Evolutionary conservation across 345 rosid species (phyloP).

Genomic region (Crucihimalaya himalaica): DNA sequence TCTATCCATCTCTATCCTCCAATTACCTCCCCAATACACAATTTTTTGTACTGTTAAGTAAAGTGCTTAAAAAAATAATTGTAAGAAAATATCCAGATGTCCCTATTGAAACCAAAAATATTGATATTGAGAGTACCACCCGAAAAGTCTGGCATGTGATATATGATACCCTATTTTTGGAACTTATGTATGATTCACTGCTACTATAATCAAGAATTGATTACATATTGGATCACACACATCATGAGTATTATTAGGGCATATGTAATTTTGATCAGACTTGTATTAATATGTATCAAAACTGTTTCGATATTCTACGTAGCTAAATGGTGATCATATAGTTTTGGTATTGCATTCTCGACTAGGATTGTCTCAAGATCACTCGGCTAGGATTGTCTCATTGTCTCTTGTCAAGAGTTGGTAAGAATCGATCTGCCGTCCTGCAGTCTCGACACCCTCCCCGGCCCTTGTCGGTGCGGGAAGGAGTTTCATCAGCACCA

Average conservation of each 20-base stretch:
- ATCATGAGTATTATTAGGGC: neutral
- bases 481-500: neutral
- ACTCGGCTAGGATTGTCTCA: too few species aligned
- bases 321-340: neutral
- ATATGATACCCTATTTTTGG: neutral
- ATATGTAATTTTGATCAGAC: neutral
- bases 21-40: neutral
- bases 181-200: neutral
- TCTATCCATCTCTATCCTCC: neutral
- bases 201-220: neutral
- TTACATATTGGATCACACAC: neutral
- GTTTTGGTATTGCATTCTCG: too few species aligned
- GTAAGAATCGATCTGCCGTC: neutral
- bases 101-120: neutral
- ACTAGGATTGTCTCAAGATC: too few species aligned
- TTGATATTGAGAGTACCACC: neutral
- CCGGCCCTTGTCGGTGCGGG: neutral
- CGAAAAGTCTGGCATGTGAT: slow-evolving; percentile 31
- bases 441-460: neutral
- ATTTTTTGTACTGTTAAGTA: neutral
- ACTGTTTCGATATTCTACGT: neutral
- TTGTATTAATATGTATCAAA: neutral
- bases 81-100: neutral
- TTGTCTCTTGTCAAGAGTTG: neutral
- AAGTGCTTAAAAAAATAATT: neutral